phyloP scores from a whole-genome alignment of 2,329 filamentous ascomycete genomes.

The Alternaria novae-zelandiae region DNA sequence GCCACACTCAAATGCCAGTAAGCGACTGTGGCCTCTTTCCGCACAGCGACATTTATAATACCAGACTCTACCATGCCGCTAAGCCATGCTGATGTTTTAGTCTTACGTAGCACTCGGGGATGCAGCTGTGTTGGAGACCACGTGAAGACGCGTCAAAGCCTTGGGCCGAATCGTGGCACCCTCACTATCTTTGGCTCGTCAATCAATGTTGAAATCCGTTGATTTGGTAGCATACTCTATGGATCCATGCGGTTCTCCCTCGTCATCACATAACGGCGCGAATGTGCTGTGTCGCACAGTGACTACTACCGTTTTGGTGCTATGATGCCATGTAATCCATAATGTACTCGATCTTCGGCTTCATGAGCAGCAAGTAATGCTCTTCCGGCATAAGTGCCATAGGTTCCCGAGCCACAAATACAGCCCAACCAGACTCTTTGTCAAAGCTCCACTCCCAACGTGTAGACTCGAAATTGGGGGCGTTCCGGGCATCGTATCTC shows the following conservation, averaged over 20 bases:
- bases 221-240: neutral
- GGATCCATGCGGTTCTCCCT: neutral
- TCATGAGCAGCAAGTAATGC: conserved; percentile 47
- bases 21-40: neutral
- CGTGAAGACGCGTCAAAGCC: neutral
- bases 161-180: neutral
- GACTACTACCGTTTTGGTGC: neutral
- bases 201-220: neutral
- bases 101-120: neutral
- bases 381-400: conserved; percentile 43
- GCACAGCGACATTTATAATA: neutral
- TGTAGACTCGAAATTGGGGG: conserved; percentile 36
- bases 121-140: neutral
- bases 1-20: neutral
- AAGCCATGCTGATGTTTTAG: neutral
- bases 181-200: neutral
- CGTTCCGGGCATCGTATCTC: conserved; percentile 43
- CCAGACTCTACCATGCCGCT: neutral
- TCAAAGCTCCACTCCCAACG: conserved; percentile 52
- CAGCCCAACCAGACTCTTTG: conserved; percentile 29
- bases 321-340: conserved; percentile 19
- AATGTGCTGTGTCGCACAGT: neutral
- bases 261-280: neutral
- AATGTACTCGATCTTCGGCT: conserved; percentile 46
- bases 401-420: conserved; percentile 35